Base-by-base conservation (phyloP, 352 stramenopile genomes). In the Phytophthora vignae region DNA sequence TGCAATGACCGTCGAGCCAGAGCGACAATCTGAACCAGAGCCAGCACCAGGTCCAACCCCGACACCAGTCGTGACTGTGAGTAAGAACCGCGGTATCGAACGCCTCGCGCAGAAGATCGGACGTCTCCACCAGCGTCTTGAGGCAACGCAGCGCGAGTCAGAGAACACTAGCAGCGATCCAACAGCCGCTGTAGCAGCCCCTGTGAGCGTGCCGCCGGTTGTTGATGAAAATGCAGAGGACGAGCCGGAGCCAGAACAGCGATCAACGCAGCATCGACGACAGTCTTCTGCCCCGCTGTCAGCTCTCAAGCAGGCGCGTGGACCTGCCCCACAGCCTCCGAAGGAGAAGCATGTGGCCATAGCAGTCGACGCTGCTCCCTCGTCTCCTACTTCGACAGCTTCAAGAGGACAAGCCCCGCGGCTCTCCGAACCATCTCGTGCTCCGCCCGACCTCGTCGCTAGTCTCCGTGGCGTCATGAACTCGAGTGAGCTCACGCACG, bases 391-490 rank as follows among this genome's bases (percentile, higher is more conserved):
- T 29, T 59, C 42, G 3, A 60, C 33, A 14, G 53, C 38, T 15
- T 61, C 57, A 14, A 33, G 29, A 60, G 46, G 33, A 42, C 19
- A 15, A 22, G 74, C 57, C 36, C 9, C 56, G 65, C 48, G 46
- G 7, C 25, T 71, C 2, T 69, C 63, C 3, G 71, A 78, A 3
- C 73, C 66, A 10, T 67, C 77, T 29, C 65, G 72, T 11, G 80
- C 76, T 10, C 85, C 81, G 3, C 65, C 81, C 15, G 84, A 90
- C 27, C 79, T 91, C 46, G 74, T 94, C 0, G 76, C 74, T 1
- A 81, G 79, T 60, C 60, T 94, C 10, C 83, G 77, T 29, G 85
- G 86, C 14, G 83, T 94, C 11, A 94, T 94, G 86, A 91, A 90
- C 67, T 91, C 86, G 14, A 88, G 79, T 15, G 86, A 94, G 49